Conservation (phyloP, 371 early-diverging fungal genomes). For the Rhizopus sp. region DNA sequence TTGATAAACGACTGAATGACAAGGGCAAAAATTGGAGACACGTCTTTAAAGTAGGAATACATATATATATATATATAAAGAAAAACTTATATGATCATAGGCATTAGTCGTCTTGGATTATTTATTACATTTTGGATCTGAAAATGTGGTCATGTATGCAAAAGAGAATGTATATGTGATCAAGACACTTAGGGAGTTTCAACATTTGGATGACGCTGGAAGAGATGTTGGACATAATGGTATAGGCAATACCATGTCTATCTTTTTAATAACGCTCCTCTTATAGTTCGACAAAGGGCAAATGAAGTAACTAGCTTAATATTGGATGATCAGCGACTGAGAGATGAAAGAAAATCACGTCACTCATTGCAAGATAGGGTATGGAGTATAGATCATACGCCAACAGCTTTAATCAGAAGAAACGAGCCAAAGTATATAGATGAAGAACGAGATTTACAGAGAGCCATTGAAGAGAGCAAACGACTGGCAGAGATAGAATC, state of each 20-base stretch:
- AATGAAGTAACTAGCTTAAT: slow-evolving; percentile 88
- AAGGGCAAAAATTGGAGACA: slow-evolving; percentile 98
- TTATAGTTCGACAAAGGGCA: slow-evolving; percentile 87
- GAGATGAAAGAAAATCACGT: slow-evolving; percentile 72
- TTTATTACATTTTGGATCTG: slow-evolving; percentile 82
- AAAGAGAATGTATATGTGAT: slow-evolving; percentile 90
- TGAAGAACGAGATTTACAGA: slow-evolving; percentile 81
- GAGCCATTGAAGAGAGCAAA: slow-evolving; percentile 86
- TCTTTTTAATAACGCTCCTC: background rate
- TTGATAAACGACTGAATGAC: slow-evolving; percentile 96
- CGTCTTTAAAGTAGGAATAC: slow-evolving; percentile 87
- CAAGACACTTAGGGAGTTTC: slow-evolving; percentile 95
- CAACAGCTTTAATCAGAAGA: slow-evolving; percentile 28
- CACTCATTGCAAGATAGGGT: slow-evolving; percentile 67
- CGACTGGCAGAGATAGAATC: slow-evolving; percentile 67
- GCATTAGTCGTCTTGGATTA: slow-evolving; percentile 69
- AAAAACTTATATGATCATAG: slow-evolving; percentile 23
- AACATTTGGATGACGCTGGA: slow-evolving; percentile 90
- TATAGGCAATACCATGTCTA: slow-evolving; percentile 21
- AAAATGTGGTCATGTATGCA: slow-evolving; percentile 85
- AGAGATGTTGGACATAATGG: slow-evolving; percentile 89
- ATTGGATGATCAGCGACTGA: slow-evolving; percentile 76
- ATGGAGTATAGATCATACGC: slow-evolving; percentile 48
- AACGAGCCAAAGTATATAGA: slow-evolving; percentile 52
- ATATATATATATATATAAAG: too few relatives aligned